These are phyloP conservation scores for Phycomyces nitens DNA, from an alignment of 192 early-diverging fungal genomes.

Conservation along the genomic window DNA sequence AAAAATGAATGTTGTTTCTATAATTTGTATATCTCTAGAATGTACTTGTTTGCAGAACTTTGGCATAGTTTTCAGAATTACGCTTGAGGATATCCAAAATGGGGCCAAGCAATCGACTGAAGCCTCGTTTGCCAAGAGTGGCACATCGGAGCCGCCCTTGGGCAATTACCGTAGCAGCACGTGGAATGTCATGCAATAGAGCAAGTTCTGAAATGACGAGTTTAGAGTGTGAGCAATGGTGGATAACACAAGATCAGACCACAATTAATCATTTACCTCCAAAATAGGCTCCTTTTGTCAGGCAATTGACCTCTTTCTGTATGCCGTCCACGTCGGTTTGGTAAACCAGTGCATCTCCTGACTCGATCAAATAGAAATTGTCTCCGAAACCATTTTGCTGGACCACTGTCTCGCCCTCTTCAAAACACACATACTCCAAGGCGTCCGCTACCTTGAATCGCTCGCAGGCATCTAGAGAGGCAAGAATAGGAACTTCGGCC, in stretches of 20 bases:
- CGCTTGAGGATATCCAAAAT: slow-evolving; percentile 94
- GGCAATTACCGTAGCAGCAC: slow-evolving; percentile 85
- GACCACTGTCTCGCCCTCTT: slow-evolving; percentile 58
- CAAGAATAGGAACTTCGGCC: slow-evolving; percentile 23
- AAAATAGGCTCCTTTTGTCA: slow-evolving; percentile 64
- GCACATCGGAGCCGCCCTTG: slow-evolving; percentile 90
- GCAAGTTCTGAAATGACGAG: slow-evolving; percentile 71
- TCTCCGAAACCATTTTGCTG: slow-evolving; percentile 65
- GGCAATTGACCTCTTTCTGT: slow-evolving; percentile 36
- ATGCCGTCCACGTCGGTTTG: slow-evolving; percentile 42
- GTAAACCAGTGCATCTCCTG: slow-evolving; percentile 48
- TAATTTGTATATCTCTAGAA: too few species aligned
- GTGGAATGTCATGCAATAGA: slow-evolving; percentile 84
- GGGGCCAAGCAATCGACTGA: slow-evolving; percentile 92
- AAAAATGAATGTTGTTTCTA: too few species aligned
- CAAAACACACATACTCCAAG: slow-evolving; percentile 57
- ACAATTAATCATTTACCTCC: slow-evolving; percentile 48
- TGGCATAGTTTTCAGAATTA: slow-evolving; percentile 55
- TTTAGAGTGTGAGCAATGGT: too few species aligned
- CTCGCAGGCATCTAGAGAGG: slow-evolving; percentile 41
- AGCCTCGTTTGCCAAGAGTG: slow-evolving; percentile 92
- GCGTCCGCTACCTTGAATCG: slow-evolving; percentile 69
- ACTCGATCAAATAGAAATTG: slow-evolving; percentile 67
- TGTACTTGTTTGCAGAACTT: neutral
- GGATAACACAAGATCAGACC: too few species aligned